These are phyloP conservation scores for Ophiocordyceps camponoti-leonardi DNA, from an alignment of 2,329 filamentous ascomycete genomes.

Conservation along the genomic window DNA sequence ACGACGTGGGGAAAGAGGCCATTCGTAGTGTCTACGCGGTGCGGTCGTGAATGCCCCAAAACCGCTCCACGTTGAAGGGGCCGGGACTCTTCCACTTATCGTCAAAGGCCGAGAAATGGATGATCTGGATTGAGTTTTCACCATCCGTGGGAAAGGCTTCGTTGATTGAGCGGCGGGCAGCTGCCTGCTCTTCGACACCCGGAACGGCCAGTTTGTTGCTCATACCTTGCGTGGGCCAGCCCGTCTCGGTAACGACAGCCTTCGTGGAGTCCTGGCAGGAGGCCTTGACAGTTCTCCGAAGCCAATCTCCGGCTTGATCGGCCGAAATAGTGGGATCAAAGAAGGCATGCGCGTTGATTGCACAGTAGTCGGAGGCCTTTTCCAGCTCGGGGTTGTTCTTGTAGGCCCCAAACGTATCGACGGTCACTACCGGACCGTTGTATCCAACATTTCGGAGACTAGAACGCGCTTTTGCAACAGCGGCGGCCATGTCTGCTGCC, in stretches of 20 bases:
- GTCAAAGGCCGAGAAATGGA: conserved; percentile 68
- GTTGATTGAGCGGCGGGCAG: conserved; percentile 49
- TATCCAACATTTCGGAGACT: conserved; percentile 48
- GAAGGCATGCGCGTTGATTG: conserved; percentile 71
- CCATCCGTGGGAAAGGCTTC: conserved; percentile 26
- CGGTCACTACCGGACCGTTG: conserved; percentile 55
- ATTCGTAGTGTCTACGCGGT: background rate
- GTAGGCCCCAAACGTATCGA: conserved; percentile 62
- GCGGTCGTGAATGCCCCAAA: conserved; percentile 47
- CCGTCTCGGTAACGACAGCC: conserved; percentile 64
- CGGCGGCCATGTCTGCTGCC: conserved; percentile 34
- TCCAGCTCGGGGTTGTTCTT: conserved; percentile 53
- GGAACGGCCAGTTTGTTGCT: conserved; percentile 54
- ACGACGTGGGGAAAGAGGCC: background rate
- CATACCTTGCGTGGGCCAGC: conserved; percentile 60
- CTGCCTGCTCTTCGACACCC: conserved; percentile 44
- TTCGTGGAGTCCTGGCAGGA: conserved; percentile 32
- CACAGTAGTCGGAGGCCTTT: conserved; percentile 57
- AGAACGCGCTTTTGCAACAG: conserved; percentile 37
- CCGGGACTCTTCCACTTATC: conserved; percentile 56
- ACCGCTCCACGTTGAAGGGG: conserved; percentile 58
- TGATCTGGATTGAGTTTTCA: conserved; percentile 30
- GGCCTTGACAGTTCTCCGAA: conserved; percentile 33
- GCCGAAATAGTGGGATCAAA: conserved; percentile 51
- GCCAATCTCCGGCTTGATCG: conserved; percentile 47